These are phyloP conservation scores for Lachnellula hyalina DNA, from an alignment of 2,329 filamentous ascomycete genomes.

Conservation along the genomic window DNA sequence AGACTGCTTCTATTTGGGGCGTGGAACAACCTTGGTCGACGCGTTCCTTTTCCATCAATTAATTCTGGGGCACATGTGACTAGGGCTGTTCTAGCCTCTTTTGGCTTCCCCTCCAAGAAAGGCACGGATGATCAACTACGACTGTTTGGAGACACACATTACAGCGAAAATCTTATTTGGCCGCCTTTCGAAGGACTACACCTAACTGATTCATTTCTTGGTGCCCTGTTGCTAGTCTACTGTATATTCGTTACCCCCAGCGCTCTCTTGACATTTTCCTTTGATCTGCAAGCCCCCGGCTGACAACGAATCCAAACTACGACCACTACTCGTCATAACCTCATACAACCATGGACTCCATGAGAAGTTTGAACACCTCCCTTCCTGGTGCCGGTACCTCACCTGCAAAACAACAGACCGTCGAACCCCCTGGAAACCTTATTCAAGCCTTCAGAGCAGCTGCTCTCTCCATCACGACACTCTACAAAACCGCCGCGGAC, in stretches of 20 bases:
- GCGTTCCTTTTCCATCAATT: too few relatives aligned
- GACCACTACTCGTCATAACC: background rate
- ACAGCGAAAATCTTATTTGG: too few relatives aligned
- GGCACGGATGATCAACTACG: background rate
- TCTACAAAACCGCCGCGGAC: constrained; percentile 85
- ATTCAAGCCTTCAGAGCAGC: constrained; percentile 88
- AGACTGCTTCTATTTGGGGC: background rate
- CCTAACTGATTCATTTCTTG: background rate
- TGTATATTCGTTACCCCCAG: background rate
- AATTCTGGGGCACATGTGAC: too few relatives aligned
- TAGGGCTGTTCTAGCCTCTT: too few relatives aligned
- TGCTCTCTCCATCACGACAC: constrained; percentile 87
- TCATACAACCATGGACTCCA: constrained; percentile 51
- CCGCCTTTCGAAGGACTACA: background rate
- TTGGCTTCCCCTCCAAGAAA: background rate
- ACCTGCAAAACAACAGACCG: constrained; percentile 37
- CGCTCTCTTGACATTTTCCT: background rate
- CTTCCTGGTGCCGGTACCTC: constrained; percentile 43
- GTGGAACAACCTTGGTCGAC: too few relatives aligned
- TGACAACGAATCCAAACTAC: background rate
- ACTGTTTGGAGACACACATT: too few relatives aligned
- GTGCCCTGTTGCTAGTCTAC: background rate
- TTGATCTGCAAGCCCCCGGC: background rate
- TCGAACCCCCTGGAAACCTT: constrained; percentile 56
- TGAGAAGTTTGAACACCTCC: constrained; percentile 58